phyloP scores from a whole-genome alignment of 495 filamentous ascomycete species.

The Rhypophila decipiens region DNA sequence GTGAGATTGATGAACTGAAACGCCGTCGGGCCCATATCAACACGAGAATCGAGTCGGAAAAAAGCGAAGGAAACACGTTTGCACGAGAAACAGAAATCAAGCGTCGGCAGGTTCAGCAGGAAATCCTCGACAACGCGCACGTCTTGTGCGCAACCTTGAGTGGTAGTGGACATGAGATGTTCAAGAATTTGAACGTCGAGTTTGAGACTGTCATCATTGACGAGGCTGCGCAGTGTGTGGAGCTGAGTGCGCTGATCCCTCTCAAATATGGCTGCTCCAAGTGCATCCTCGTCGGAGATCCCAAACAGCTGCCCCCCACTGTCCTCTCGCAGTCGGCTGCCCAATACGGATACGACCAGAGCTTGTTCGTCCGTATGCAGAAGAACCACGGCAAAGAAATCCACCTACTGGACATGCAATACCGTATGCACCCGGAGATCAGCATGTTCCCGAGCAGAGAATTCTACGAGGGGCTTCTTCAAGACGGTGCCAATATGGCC shows the following conservation, averaged over 20 bases:
- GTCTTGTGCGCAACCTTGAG: slow-evolving; percentile 93
- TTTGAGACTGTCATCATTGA: slow-evolving; percentile 99
- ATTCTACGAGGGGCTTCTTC: slow-evolving; percentile 83
- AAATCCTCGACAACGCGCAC: slow-evolving; percentile 82
- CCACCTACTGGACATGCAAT: slow-evolving; percentile 93
- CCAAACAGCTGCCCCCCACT: slow-evolving; percentile 92
- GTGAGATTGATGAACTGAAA: slow-evolving; percentile 72
- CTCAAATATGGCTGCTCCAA: slow-evolving; percentile 96
- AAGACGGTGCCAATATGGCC: slow-evolving; percentile 80
- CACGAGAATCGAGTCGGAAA: slow-evolving; percentile 72
- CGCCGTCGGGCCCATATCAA: slow-evolving; percentile 67
- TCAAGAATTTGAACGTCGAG: slow-evolving; percentile 87
- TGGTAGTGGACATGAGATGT: slow-evolving; percentile 96
- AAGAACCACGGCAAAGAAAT: slow-evolving; percentile 80
- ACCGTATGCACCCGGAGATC: slow-evolving; percentile 98
- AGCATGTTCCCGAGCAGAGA: slow-evolving; percentile 79
- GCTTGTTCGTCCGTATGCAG: slow-evolving; percentile 97
- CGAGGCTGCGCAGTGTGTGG: slow-evolving; percentile 96
- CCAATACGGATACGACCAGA: slow-evolving; percentile 92
- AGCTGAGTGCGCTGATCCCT: slow-evolving; percentile 92
- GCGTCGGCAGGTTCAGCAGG: slow-evolving; percentile 77
- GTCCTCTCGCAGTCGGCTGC: slow-evolving; percentile 91
- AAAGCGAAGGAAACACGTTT: slow-evolving; percentile 71
- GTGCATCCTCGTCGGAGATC: slow-evolving; percentile 95
- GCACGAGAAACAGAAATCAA: slow-evolving; percentile 78